Conservation (phyloP, 78 protist genomes). For the Speleostelium caveatum region DNA sequence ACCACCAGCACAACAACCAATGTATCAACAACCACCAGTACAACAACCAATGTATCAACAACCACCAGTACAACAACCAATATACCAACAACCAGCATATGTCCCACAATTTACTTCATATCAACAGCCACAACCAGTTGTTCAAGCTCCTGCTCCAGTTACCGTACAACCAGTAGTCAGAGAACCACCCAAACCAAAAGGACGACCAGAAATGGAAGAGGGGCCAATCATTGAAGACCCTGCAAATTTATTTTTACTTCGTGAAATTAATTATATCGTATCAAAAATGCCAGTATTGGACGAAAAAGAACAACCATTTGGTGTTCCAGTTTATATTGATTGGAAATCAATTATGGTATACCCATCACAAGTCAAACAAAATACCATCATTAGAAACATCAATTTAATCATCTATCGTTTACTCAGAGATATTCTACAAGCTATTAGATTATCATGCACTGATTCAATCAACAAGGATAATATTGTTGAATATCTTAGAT, state of each 20-base stretch:
- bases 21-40: conserved; percentile 1
- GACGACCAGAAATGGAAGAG: conserved; percentile 60
- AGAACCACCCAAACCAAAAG: conserved; percentile 62
- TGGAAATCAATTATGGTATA: conserved; percentile 66
- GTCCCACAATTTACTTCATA: conserved; percentile 1
- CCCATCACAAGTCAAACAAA: conserved; percentile 55
- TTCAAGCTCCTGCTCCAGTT: conserved; percentile 8
- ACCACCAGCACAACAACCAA: not conserved
- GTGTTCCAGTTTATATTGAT: conserved; percentile 68
- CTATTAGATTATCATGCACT: conserved; percentile 48
- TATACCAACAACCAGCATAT: conserved; percentile 17
- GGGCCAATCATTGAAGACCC: conserved; percentile 45
- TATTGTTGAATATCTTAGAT: conserved; percentile 42
- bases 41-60: conserved; percentile 20
- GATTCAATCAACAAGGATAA: conserved; percentile 33
- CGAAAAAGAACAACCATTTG: conserved; percentile 52
- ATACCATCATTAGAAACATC: conserved; percentile 38
- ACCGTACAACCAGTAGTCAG: not conserved
- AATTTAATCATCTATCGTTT: conserved; percentile 49
- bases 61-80: conserved; percentile 11
- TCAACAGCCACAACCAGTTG: conserved; percentile 21
- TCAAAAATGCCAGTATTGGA: not conserved
- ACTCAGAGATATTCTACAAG: conserved; percentile 14
- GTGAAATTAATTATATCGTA: conserved; percentile 47
- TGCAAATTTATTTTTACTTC: not conserved